Evolutionary conservation across 257 asterid species (phyloP).

Genomic region (Solanum chiquidenum): DNA sequence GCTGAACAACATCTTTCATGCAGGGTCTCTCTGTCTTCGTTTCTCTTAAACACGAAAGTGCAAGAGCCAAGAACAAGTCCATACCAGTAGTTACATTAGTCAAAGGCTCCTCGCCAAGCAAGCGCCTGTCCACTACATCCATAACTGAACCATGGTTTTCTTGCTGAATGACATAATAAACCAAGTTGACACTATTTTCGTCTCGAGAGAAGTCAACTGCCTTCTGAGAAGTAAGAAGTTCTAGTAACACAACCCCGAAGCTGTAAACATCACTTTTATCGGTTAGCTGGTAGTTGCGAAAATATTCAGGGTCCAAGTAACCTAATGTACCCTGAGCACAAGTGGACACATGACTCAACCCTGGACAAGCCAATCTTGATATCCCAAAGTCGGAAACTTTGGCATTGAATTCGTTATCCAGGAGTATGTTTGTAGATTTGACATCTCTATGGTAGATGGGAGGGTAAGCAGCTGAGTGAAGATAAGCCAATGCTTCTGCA

Average conservation of each 20-base stretch:
- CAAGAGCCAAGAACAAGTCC: slow-evolving; percentile 15
- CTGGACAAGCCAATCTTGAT: slow-evolving; percentile 30
- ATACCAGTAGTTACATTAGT: not conserved
- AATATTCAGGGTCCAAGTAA: slow-evolving; percentile 35
- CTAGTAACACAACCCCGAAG: slow-evolving; percentile 33
- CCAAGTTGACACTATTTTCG: slow-evolving; percentile 22
- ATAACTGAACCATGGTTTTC: slow-evolving; percentile 10
- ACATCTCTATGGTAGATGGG: slow-evolving; percentile 41
- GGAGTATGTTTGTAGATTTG: slow-evolving; percentile 34
- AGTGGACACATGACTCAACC: slow-evolving; percentile 32
- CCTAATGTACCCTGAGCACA: slow-evolving; percentile 42
- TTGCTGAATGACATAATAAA: slow-evolving; percentile 14
- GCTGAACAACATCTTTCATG: slow-evolving; percentile 27
- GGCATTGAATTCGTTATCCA: slow-evolving; percentile 21
- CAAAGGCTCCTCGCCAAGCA: slow-evolving; percentile 18
- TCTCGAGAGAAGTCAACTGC: slow-evolving; percentile 24
- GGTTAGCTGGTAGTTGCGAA: slow-evolving; percentile 23
- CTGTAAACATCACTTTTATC: slow-evolving; percentile 42
- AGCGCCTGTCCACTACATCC: slow-evolving; percentile 25
- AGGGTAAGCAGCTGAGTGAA: slow-evolving; percentile 34
- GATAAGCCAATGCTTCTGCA: slow-evolving; percentile 36
- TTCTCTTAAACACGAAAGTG: slow-evolving; percentile 28
- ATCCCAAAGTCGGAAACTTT: slow-evolving; percentile 38
- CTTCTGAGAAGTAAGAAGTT: slow-evolving; percentile 29
- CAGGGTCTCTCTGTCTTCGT: slow-evolving; percentile 31